Evolutionary conservation across 129 eudicot species (phyloP), one percentile per base, ranked within the genome.

Genomic region (Escallonia rubra): DNA sequence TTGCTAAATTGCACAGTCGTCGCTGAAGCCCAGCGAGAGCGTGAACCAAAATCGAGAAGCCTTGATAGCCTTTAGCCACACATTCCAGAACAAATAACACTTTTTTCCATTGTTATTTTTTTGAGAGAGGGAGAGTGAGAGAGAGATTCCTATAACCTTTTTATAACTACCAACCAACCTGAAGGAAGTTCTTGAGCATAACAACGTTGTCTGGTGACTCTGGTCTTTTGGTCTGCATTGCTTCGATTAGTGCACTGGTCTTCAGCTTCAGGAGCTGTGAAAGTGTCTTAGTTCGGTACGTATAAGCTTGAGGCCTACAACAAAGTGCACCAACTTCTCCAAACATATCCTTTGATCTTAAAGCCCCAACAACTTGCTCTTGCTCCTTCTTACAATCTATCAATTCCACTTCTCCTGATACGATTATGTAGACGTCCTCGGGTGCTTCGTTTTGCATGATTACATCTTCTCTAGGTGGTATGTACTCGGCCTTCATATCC

Each of bases 391-490:
- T 83, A 73, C 84, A 78, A 12, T 84, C 84, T 5, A 93, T 82
- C 55, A 82, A 75, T 59, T 93, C 98, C 11, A 89, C 90, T 66
- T 86, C 95, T 44, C 98, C 98, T 1, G 96, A 88, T 7, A 89
- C 96, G 7, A 93, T 86, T 69, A 93, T 84, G 73, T 93, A 93
- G 23, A 93, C 82, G 56, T 93, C 98, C 43, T 89, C 98, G 0
- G 98, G 85, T 14, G 95, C 81, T 71, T 93, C 96, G 9, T 93
- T 93, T 67, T 86, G 95, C 61, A 93, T 60, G 54, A 89, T 84
- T 5, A 93, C 94, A 64, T 93, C 98, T 79, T 93, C 98, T 71
- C 90, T 74, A 45, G 98, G 98, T 5, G 98, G 96, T 45, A 89
- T 75, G 77, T 80, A 93, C 65, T 93, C 98, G 1, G 98, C 96